Percentiles rank a stretch among this genome's conserved stretches.
Conservation (phyloP, 176 grass and related monocot genomes). For the Raddia guianensis region DNA sequence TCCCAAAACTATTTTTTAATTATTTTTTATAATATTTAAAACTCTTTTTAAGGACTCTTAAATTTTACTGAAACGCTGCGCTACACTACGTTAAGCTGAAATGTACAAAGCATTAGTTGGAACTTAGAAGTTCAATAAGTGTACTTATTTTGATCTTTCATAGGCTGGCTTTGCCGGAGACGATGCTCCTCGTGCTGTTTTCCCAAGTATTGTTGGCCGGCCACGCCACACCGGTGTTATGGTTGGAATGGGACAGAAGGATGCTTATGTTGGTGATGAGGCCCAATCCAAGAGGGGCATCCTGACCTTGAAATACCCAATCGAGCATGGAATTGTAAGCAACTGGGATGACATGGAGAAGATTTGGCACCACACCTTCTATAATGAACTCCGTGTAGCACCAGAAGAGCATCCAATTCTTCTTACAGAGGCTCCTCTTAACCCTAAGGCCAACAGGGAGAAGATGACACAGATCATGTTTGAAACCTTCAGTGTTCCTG, state of each 20-base stretch:
- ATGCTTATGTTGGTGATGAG: slow-evolving; percentile 88
- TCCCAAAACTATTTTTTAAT: no score
- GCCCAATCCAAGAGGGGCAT: slow-evolving; percentile 93
- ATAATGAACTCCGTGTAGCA: slow-evolving; percentile 88
- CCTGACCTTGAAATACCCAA: slow-evolving; percentile 83
- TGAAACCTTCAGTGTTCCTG: slow-evolving; percentile 81
- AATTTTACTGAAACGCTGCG: no score
- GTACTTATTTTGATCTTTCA: slow-evolving; percentile 2
- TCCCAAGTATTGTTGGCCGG: slow-evolving; percentile 87
- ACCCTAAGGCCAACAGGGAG: slow-evolving; percentile 88
- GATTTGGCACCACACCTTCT: slow-evolving; percentile 95
- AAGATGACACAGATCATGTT: slow-evolving; percentile 99
- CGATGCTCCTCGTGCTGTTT: slow-evolving; percentile 84
- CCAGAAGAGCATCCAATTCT: slow-evolving; percentile 86
- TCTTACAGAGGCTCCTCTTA: slow-evolving; percentile 80
- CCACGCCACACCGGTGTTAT: slow-evolving; percentile 92
- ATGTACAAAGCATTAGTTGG: no score
- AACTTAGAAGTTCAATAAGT: slow-evolving; percentile 5
- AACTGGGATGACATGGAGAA: slow-evolving; percentile 97
- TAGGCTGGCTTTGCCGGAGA: slow-evolving; percentile 92
- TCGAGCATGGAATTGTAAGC: slow-evolving; percentile 85
- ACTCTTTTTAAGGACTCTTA: no score
- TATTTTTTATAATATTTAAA: no score
- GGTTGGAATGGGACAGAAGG: slow-evolving; percentile 93
- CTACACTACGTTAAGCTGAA: no score